Percentiles rank a stretch among this genome's conserved stretches.
These are phyloP conservation scores for Letharia columbiana DNA, from an alignment of 495 filamentous ascomycete species.

Conservation along the genomic window DNA sequence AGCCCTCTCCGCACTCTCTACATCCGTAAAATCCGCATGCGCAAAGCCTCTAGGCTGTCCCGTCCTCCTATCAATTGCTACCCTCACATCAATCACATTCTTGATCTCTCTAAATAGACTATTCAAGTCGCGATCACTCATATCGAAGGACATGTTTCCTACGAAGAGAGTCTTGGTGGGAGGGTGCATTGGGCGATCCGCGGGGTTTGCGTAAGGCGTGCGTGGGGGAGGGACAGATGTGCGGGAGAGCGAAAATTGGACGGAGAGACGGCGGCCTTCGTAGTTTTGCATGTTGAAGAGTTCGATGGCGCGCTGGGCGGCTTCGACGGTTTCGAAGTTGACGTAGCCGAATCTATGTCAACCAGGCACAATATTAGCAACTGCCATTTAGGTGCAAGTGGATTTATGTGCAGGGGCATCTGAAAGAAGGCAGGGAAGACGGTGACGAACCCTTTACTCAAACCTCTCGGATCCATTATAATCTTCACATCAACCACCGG, in stretches of 20 bases:
- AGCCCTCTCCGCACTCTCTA: constrained; percentile 51
- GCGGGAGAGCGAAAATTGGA: constrained; percentile 41
- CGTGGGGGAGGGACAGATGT: constrained; percentile 3
- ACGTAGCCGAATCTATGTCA: constrained; percentile 70
- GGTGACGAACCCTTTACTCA: constrained; percentile 76
- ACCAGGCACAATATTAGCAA: constrained; percentile 26
- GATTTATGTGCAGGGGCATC: not conserved
- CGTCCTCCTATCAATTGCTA: constrained; percentile 82
- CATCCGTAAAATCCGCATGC: constrained; percentile 74
- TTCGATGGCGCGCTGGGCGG: constrained; percentile 52
- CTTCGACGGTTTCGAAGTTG: constrained; percentile 48
- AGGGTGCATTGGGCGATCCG: constrained; percentile 23
- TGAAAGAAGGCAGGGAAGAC: not conserved
- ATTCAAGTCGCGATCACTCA: constrained; percentile 82
- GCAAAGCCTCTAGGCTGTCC: constrained; percentile 84
- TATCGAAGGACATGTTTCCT: constrained; percentile 83
- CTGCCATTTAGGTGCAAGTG: not conserved
- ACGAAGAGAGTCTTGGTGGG: constrained; percentile 69
- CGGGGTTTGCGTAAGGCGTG: not conserved
- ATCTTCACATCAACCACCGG: constrained; percentile 46
- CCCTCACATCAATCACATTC: constrained; percentile 71
- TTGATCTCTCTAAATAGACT: constrained; percentile 62
- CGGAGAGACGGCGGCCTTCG: constrained; percentile 66
- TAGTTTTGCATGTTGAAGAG: constrained; percentile 60
- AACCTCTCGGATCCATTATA: constrained; percentile 58